Evolutionary conservation across 192 early-diverging fungal genomes (phyloP), one percentile per base, ranked within the genome.

Genomic region (Dimargaris xerosporica): DNA sequence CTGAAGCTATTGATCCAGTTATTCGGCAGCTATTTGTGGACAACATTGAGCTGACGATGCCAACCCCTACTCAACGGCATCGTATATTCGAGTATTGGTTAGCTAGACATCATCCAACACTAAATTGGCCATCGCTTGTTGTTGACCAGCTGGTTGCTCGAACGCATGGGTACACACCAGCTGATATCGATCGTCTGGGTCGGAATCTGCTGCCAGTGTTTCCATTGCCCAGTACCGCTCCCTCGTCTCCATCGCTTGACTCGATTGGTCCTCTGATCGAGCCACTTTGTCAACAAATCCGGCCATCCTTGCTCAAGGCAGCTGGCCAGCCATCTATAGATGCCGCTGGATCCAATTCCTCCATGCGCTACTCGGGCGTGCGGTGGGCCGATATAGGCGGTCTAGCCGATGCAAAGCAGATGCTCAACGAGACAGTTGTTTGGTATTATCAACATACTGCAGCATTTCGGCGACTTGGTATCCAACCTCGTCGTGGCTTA

Each of bases 341-440:
- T 3, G 31, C 59, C 15, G 17, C 41, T 19, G 63, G 61, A 1
- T 64, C 64, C 4, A 77, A 67, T 25, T 75, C 74, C 0, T 66
- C 81, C 45, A 70, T 70, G 48, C 69, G 74, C 15, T 78, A 72
- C 21, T 53, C 52, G 23, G 48, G 65, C 23, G 48, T 91, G 5
- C 46, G 66, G 28, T 93, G 91, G 88, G 58, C 62, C 0, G 88
- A 93, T 68, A 82, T 96, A 62, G 93, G 91, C 21, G 93, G 93
- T 2, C 68, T 92, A 28, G 73, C 70, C 7, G 60, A 64, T 0
- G 85, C 81, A 15, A 94, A 94, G 67, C 85, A 65, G 11, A 68
- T 80, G 10, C 64, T 96, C 10, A 72, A 88, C 54, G 90, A 91
- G 64, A 80, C 82, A 15, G 79, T 91, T 1, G 79, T 88, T 0